Conservation (phyloP, 2,329 filamentous ascomycete genomes). For the Aureobasidium lini region DNA sequence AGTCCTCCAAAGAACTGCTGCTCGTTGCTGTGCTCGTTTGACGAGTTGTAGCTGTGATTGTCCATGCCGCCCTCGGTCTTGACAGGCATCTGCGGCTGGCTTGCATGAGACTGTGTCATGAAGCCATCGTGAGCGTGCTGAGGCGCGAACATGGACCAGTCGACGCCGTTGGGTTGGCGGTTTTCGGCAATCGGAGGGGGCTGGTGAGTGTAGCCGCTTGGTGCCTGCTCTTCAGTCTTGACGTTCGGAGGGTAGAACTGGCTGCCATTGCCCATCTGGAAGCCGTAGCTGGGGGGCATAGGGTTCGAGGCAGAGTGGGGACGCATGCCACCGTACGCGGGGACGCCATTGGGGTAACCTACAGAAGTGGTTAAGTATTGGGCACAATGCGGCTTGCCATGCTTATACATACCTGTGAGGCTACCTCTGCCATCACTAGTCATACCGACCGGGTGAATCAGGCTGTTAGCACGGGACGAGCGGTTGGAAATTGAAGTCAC, state of each 20-base stretch:
- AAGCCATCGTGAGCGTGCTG: slow-evolving; percentile 37
- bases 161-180: slow-evolving; percentile 22
- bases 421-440: slow-evolving; percentile 15
- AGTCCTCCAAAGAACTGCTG: slow-evolving; percentile 43
- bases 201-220: slow-evolving; percentile 14
- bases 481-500: slow-evolving; percentile 38
- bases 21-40: slow-evolving; percentile 35
- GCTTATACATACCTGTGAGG: slow-evolving; percentile 22
- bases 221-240: slow-evolving; percentile 16
- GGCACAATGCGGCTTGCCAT: slow-evolving; percentile 22
- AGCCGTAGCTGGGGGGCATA: slow-evolving; percentile 26
- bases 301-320: slow-evolving; percentile 21
- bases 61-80: slow-evolving; percentile 39
- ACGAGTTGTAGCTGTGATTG: slow-evolving; percentile 30
- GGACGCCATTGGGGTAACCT: slow-evolving; percentile 24
- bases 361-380: slow-evolving; percentile 21
- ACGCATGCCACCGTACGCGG: slow-evolving; percentile 26
- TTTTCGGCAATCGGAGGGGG: slow-evolving; percentile 10
- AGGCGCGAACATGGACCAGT: slow-evolving; percentile 40
- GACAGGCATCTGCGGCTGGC: slow-evolving; percentile 33
- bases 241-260: slow-evolving; percentile 21
- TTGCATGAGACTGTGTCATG: slow-evolving; percentile 22
- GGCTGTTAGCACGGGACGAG: slow-evolving; percentile 42
- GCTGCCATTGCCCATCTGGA: slow-evolving; percentile 24
- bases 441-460: slow-evolving; percentile 35